Conservation (phyloP, 192 early-diverging fungal species). For the Geranomyces variabilis region DNA sequence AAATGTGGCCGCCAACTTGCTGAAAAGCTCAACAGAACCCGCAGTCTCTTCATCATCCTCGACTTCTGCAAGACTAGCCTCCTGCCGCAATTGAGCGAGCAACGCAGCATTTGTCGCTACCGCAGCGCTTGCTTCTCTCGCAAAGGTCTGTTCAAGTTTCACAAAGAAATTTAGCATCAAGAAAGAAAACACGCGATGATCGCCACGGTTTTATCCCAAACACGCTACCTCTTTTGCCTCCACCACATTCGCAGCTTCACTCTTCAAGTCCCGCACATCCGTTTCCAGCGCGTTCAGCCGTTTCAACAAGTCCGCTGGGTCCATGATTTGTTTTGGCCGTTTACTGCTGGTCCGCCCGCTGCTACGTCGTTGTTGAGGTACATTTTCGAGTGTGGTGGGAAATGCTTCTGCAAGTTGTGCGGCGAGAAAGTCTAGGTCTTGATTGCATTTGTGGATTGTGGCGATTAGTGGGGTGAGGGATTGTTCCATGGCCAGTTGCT, state of each 20-base stretch:
- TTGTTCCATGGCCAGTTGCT: no score
- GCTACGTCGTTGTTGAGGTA: not conserved
- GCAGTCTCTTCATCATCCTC: not conserved
- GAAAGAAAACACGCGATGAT: not conserved
- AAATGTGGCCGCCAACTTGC: not conserved
- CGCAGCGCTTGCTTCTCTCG: not conserved
- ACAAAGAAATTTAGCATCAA: not conserved
- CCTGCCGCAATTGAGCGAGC: not conserved
- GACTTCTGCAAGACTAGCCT: not conserved
- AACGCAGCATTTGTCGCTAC: not conserved
- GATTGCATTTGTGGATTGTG: constrained; percentile 1
- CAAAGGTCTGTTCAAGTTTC: not conserved
- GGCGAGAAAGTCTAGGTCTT: not conserved
- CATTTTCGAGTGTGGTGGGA: not conserved
- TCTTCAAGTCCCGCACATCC: not conserved
- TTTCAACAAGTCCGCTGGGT: not conserved
- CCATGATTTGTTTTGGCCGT: not conserved
- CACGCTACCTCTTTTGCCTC: not conserved
- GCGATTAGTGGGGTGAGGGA: not conserved
- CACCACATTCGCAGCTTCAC: not conserved
- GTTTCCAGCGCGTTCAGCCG: not conserved
- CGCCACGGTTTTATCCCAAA: no score
- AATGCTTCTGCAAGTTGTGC: not conserved
- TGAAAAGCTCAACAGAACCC: not conserved
- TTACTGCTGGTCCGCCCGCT: not conserved